Percentiles rank a stretch among this genome's conserved stretches.
phyloP scores from a whole-genome alignment of 345 rosid genomes.

The Carallia pectinifolia region DNA sequence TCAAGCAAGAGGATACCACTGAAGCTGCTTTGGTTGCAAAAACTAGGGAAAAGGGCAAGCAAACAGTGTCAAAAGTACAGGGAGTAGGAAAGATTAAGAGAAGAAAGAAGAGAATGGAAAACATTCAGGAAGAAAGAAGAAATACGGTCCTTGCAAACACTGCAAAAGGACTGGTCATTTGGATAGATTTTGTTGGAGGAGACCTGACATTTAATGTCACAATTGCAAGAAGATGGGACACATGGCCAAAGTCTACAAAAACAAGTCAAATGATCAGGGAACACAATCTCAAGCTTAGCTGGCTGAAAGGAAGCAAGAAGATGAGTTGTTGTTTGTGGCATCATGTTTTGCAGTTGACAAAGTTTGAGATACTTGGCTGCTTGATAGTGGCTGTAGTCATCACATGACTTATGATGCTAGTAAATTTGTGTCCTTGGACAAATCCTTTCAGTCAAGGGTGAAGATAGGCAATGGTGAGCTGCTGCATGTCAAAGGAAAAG shows the following conservation, averaged over 20 bases:
- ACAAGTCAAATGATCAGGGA: neutral
- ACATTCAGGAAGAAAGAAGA: neutral
- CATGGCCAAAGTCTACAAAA: neutral
- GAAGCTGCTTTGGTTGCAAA: too few relatives aligned
- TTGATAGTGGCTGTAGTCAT: neutral
- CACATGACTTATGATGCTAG: too few relatives aligned
- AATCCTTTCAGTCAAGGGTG: too few relatives aligned
- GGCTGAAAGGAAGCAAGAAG: neutral
- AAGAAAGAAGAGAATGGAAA: neutral
- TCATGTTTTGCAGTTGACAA: neutral
- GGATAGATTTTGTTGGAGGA: neutral
- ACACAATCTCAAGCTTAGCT: neutral
- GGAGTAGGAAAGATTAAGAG: neutral
- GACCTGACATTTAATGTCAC: neutral
- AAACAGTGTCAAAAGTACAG: too few relatives aligned
- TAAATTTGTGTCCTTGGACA: too few relatives aligned
- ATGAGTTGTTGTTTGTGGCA: slow-evolving; percentile 2
- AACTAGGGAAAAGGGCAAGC: too few relatives aligned
- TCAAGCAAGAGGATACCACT: too few relatives aligned
- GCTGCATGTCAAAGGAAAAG: too few relatives aligned
- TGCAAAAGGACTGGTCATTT: neutral
- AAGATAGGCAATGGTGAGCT: too few relatives aligned
- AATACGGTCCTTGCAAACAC: neutral
- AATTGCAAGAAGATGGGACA: neutral
- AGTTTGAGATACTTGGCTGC: neutral